Base-by-base conservation (phyloP, 1,284 basidiomycete genomes). In the Lignosus rhinocerotis region DNA sequence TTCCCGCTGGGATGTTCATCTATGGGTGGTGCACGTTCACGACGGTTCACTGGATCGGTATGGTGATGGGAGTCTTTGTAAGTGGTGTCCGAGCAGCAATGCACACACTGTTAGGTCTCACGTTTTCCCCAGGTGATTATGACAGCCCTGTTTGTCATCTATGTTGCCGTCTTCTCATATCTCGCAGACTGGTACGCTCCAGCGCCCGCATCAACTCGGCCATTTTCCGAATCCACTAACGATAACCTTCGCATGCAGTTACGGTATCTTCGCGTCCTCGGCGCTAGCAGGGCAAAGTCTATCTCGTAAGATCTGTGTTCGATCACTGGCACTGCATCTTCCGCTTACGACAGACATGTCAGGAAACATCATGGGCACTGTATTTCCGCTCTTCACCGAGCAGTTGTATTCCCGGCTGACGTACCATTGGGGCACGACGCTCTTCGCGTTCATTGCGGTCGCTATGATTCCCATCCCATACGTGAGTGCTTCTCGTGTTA, bases 241-340 rank as follows among this genome's bases (percentile, higher is more conserved):
- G 31, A 41, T 16, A 2, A 34, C 46, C 17, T 30, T 43, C 17
- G 14, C 19, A 14, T 12, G 10, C 49, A 88, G 86, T 65, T 89
- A 90, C 59, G 86, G 86, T 0, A 80, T 85, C 1, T 93, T 86
- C 62, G 91, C 90, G 5, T 90, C 87, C 0, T 90, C 88, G 1
- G 90, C 90, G 1, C 74, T 92, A 17, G 90, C 91, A 0, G 91
- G 88, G 0, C 91, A 92, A 71, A 88, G 85, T 68, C 75, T 92
- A 41, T 83, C 80, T 61, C 80, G 90, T 83, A 74, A 66, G 80
- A 76, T n/a, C 21, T 52, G 30, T 33, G 12, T 25, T 32, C 32
- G 32, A 36, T 34, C 25, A 48, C 33, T 31, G 1, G 38, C 25
- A 43, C 44, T 1, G 21, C 10, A 30, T 17, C 38, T 34, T n/a